Percentiles rank a stretch among this genome's conserved stretches.
These are phyloP conservation scores for Clavariopsis aquatica DNA, from an alignment of 495 filamentous ascomycete genomes.

Conservation along the genomic window DNA sequence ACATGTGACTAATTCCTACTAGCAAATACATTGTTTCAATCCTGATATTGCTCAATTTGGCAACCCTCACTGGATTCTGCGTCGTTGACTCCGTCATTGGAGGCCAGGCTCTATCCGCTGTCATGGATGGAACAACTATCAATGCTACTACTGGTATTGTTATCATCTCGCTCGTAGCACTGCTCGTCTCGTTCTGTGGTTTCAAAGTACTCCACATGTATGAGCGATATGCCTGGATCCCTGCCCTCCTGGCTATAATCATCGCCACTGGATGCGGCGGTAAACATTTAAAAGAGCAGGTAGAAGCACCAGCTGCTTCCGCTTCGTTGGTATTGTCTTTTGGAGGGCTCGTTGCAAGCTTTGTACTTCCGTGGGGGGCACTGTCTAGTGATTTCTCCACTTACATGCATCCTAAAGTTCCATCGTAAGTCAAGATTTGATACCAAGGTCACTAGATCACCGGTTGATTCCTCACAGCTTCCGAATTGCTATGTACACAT, in stretches of 20 bases:
- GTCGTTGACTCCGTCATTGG: constrained; percentile 51
- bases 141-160: constrained; percentile 31
- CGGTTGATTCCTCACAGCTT: constrained; percentile 26
- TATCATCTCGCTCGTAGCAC: constrained; percentile 54
- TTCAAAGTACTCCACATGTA: constrained; percentile 59
- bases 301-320: constrained; percentile 38
- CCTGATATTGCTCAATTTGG: constrained; percentile 48
- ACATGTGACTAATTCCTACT: not conserved
- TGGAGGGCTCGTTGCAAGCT: constrained; percentile 44
- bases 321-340: constrained; percentile 53
- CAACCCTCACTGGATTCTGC: constrained; percentile 36
- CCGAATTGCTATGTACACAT: constrained; percentile 51
- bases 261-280: constrained; percentile 55
- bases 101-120: constrained; percentile 49
- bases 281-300: constrained; percentile 43
- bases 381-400: constrained; percentile 51
- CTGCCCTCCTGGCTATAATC: constrained; percentile 55
- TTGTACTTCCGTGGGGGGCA: constrained; percentile 23
- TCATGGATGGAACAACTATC: constrained; percentile 50
- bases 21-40: constrained; percentile 43
- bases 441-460: no score
- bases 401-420: constrained; percentile 51
- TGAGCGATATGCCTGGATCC: constrained; percentile 65
- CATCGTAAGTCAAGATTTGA: constrained; percentile 43
- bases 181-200: constrained; percentile 62